Evolutionary conservation across 2,329 filamentous ascomycete genomes (phyloP).

Genomic region (Coleophoma cylindrospora): DNA sequence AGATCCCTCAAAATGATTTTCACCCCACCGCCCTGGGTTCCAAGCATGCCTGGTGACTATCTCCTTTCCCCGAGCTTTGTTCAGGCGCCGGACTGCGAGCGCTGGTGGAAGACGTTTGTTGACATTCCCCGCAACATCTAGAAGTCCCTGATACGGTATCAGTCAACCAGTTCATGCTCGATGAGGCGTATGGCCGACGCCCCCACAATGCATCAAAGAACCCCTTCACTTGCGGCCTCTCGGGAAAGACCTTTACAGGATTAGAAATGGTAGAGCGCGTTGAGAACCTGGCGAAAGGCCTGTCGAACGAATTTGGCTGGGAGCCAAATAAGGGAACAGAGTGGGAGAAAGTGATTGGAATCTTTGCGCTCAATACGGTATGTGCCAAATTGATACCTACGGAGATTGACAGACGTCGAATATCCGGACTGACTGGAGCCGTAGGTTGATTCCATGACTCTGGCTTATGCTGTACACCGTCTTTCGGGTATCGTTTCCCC

Average conservation of each 20-base stretch:
- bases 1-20: constrained; percentile 37
- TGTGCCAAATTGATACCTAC: constrained; percentile 18
- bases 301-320: constrained; percentile 69
- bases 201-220: constrained; percentile 58
- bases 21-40: constrained; percentile 55
- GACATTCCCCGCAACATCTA: constrained; percentile 1
- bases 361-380: constrained; percentile 80
- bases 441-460: constrained; percentile 69
- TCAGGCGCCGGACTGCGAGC: background rate
- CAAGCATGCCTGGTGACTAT: constrained; percentile 46
- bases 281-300: constrained; percentile 60
- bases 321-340: constrained; percentile 64
- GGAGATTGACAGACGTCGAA: background rate
- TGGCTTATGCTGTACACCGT: constrained; percentile 70
- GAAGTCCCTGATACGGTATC: constrained; percentile 63
- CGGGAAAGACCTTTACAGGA: constrained; percentile 61
- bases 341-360: constrained; percentile 74
- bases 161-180: constrained; percentile 71
- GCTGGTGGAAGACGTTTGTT: background rate
- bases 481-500: constrained; percentile 70
- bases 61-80: background rate
- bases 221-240: constrained; percentile 74
- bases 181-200: constrained; percentile 63
- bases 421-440: background rate
- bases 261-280: constrained; percentile 60